A percentile compares a stretch with the other conserved stretches of the same genome.
These are phyloP conservation scores for Backusella westeae DNA, from an alignment of 192 early-diverging fungal species.

Conservation along the genomic window DNA sequence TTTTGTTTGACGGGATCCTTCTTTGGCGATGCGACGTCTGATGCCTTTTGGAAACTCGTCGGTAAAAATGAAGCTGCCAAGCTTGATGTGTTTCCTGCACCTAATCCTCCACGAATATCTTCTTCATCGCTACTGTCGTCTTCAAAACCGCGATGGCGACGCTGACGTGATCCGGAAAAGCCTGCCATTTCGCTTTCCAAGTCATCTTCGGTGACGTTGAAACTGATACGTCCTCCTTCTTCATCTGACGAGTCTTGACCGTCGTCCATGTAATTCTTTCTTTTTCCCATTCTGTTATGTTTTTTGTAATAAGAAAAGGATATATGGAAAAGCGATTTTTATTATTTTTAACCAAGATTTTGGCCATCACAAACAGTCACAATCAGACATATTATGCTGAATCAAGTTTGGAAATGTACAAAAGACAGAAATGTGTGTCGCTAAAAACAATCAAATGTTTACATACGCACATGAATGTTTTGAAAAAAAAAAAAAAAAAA, in stretches of 20 bases:
- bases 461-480: no score
- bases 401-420: no score
- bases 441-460: no score
- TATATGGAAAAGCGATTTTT: no score
- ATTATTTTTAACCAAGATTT: no score
- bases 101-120: conserved; percentile 11
- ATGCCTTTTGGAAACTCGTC: background rate
- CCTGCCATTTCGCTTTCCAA: conserved; percentile 53
- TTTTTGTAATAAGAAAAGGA: background rate
- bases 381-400: no score
- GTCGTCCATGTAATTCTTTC: conserved; percentile 36
- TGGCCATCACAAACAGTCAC: no score
- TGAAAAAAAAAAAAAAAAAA: no score
- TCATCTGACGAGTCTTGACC: conserved; percentile 38
- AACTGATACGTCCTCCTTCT: conserved; percentile 25
- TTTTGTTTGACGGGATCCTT: conserved; percentile 14
- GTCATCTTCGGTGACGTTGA: conserved; percentile 46
- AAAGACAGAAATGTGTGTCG: no score
- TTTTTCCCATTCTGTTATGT: conserved; percentile 20
- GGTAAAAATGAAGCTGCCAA: conserved; percentile 19
- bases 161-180: conserved; percentile 42
- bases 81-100: conserved; percentile 6
- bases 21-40: background rate
- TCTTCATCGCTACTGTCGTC: conserved; percentile 49
- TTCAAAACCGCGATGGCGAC: conserved; percentile 23